A percentile compares a stretch with the other conserved stretches of the same genome.
Evolutionary conservation across 2,329 filamentous ascomycete genomes (phyloP).

Genomic region (Hymenotorrendiella dingleyae): DNA sequence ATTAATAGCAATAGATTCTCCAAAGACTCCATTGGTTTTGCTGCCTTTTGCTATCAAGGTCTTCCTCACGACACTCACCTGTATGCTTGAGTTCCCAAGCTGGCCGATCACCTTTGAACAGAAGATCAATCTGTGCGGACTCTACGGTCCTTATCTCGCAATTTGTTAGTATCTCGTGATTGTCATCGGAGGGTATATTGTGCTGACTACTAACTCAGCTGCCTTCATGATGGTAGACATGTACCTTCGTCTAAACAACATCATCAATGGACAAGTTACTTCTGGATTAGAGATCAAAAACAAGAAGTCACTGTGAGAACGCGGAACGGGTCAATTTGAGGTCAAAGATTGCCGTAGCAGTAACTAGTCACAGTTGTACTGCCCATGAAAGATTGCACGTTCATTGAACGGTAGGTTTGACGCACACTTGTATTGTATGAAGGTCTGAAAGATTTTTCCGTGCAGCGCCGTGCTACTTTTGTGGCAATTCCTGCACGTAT

Average conservation of each 20-base stretch:
- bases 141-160: conserved; percentile 52
- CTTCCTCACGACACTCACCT: conserved; percentile 55
- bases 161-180: conserved; percentile 40
- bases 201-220: conserved; percentile 23
- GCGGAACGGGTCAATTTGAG: too few species aligned
- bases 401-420: too few species aligned
- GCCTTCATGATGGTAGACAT: conserved; percentile 39
- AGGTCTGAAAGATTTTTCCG: too few species aligned
- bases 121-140: conserved; percentile 42
- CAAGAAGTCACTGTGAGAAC: too few species aligned
- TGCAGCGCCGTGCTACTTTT: too few species aligned
- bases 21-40: conserved; percentile 52
- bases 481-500: too few species aligned
- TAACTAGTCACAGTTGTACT: too few species aligned
- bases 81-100: conserved; percentile 53
- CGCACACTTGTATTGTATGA: too few species aligned
- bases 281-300: too few species aligned
- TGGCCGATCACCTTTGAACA: conserved; percentile 44
- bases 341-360: too few species aligned
- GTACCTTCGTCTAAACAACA: conserved; percentile 29
- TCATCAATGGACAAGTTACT: conserved; percentile 10
- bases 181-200: not conserved
- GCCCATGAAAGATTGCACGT: too few species aligned
- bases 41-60: conserved; percentile 55
- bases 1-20: too few species aligned